Evolutionary conservation across 805 yeast species (phyloP).

Genomic region (Maudiozyma barnettii): DNA sequence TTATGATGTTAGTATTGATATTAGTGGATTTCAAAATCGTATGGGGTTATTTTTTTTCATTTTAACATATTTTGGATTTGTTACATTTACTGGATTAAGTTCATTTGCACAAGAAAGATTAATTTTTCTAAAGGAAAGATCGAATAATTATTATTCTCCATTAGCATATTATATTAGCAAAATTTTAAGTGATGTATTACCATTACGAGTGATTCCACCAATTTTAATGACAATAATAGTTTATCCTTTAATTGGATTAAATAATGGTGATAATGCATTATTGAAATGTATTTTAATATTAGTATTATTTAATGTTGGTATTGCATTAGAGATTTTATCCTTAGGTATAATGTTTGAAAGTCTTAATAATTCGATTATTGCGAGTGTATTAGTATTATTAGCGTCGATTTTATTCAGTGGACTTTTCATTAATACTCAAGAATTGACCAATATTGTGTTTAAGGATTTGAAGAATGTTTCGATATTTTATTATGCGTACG

Average conservation of each 20-base stretch:
- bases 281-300: conserved; percentile 58
- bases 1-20: conserved; percentile 75
- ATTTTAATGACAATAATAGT: conserved; percentile 65
- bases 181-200: conserved; percentile 83
- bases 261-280: conserved; percentile 64
- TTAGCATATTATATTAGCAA: conserved; percentile 77
- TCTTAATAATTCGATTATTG: conserved; percentile 84
- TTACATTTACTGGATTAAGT: conserved; percentile 84
- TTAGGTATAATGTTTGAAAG: conserved; percentile 84
- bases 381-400: conserved; percentile 73
- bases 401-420: conserved; percentile 92
- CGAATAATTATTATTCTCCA: conserved; percentile 89
- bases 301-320: conserved; percentile 76
- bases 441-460: conserved; percentile 44
- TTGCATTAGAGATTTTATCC: conserved; percentile 74
- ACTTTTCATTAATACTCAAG: conserved; percentile 76
- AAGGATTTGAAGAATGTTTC: conserved; percentile 76
- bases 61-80: conserved; percentile 86
- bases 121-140: conserved; percentile 84
- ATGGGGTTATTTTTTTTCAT: conserved; percentile 88
- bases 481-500: conserved; percentile 92
- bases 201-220: conserved; percentile 89
- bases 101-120: conserved; percentile 83
- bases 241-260: conserved; percentile 85
- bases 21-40: conserved; percentile 93